Conservation (phyloP, 2,329 filamentous ascomycete species). For the Chalaropsis ovoidea region DNA sequence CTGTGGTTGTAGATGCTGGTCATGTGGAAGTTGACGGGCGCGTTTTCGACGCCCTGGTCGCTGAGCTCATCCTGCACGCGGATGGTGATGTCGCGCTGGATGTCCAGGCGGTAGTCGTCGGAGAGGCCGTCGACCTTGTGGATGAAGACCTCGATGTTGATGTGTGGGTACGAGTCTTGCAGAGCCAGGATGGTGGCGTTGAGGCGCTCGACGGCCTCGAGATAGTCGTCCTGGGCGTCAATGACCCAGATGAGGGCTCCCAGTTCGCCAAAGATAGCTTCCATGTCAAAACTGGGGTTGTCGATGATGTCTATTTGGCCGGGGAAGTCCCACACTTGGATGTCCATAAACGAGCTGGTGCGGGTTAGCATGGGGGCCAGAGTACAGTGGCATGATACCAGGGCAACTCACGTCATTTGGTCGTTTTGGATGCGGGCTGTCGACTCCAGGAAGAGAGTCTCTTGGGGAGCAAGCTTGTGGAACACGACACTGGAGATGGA, state of each 20-base stretch:
- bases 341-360: constrained; percentile 90
- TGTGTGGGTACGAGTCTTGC: constrained; percentile 70
- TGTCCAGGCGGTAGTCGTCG: constrained; percentile 92
- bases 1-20: constrained; percentile 98
- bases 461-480: constrained; percentile 90
- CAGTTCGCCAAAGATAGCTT: constrained; percentile 87
- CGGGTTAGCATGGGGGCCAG: constrained; percentile 27
- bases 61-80: constrained; percentile 92
- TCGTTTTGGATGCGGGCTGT: constrained; percentile 92
- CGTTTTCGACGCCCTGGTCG: constrained; percentile 86
- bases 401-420: constrained; percentile 67
- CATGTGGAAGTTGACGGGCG: constrained; percentile 86
- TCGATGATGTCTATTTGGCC: constrained; percentile 85
- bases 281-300: constrained; percentile 78
- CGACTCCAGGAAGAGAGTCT: constrained; percentile 91
- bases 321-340: constrained; percentile 96
- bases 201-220: constrained; percentile 77
- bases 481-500: constrained; percentile 99
- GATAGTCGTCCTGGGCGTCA: constrained; percentile 94
- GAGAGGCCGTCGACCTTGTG: constrained; percentile 98
- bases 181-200: constrained; percentile 84
- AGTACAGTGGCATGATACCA: not conserved
- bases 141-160: constrained; percentile 97
- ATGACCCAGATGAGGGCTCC: constrained; percentile 97
- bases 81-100: constrained; percentile 92